Conservation (phyloP, 345 rosid genomes). For the Aquilaria yunnanensis region DNA sequence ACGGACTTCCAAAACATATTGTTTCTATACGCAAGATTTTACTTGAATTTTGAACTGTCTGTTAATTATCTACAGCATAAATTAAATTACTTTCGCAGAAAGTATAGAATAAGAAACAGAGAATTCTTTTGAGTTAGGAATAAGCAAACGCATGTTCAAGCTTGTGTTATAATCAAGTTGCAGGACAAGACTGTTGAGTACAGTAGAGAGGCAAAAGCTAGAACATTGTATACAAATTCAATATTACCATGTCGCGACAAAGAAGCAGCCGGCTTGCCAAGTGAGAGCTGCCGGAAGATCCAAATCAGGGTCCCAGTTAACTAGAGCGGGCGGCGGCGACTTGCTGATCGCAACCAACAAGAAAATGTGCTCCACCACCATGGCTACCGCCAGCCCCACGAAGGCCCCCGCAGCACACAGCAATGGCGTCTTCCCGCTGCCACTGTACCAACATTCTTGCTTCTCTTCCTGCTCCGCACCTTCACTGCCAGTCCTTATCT, state of each 20-base stretch:
- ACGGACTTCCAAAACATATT: too few relatives aligned
- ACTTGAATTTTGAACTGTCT: too few relatives aligned
- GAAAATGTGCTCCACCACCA: conserved; percentile 65
- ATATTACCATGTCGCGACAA: conserved; percentile 64
- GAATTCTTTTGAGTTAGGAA: too few relatives aligned
- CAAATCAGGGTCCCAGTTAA: conserved; percentile 44
- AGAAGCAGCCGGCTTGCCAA: conserved; percentile 75
- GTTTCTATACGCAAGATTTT: too few relatives aligned
- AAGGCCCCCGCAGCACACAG: conserved; percentile 57
- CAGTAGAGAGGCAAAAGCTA: background rate
- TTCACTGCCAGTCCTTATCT: conserved; percentile 31
- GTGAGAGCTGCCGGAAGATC: conserved; percentile 34
- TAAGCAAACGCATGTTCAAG: too few relatives aligned
- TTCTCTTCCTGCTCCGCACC: conserved; percentile 15
- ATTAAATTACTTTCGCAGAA: too few relatives aligned
- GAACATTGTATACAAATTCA: background rate
- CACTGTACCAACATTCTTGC: conserved; percentile 55
- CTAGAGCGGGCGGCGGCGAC: conserved; percentile 43
- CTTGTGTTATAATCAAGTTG: background rate
- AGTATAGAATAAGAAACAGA: too few relatives aligned
- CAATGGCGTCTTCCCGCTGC: conserved; percentile 70
- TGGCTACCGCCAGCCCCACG: conserved; percentile 49
- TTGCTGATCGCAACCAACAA: conserved; percentile 60
- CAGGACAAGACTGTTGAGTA: background rate
- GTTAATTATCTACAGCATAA: too few relatives aligned